Conservation (phyloP, 139 green algal species). For the Nannochloris sp. region DNA sequence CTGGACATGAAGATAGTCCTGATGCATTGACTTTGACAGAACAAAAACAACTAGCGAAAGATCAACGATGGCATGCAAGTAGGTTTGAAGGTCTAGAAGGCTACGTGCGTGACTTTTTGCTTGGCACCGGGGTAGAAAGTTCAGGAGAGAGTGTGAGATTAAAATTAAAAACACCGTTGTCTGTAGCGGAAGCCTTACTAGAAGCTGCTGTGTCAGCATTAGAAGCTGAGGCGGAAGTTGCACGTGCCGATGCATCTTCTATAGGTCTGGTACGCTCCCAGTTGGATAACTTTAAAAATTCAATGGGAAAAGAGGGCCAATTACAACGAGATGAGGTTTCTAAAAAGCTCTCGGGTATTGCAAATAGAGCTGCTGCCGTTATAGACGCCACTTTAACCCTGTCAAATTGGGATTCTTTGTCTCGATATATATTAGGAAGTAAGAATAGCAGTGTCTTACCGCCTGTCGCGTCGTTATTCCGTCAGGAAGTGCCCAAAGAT, state of each 20-base stretch:
- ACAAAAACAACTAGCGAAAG: conserved; percentile 24
- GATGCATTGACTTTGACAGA: conserved; percentile 23
- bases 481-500: conserved; percentile 7
- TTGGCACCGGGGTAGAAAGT: conserved; percentile 20
- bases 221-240: conserved; percentile 22
- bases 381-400: conserved; percentile 63
- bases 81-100: conserved; percentile 61
- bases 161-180: conserved; percentile 92
- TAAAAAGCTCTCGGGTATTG: conserved; percentile 27
- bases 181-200: conserved; percentile 76
- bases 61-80: conserved; percentile 40
- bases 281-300: conserved; percentile 54
- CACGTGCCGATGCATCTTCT: conserved; percentile 38
- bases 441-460: conserved; percentile 1
- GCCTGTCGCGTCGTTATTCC: conserved; percentile 13
- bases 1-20: conserved; percentile 33
- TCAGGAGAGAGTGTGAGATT: conserved; percentile 75
- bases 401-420: conserved; percentile 55
- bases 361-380: conserved; percentile 30
- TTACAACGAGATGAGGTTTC: conserved; percentile 22
- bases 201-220: conserved; percentile 54
- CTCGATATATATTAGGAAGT: conserved; percentile 50
- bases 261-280: conserved; percentile 53
- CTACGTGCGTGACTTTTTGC: conserved; percentile 77
- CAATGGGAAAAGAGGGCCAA: conserved; percentile 81